Conservation (phyloP, 306 rosid genomes). For the Ormosia semicastrata region DNA sequence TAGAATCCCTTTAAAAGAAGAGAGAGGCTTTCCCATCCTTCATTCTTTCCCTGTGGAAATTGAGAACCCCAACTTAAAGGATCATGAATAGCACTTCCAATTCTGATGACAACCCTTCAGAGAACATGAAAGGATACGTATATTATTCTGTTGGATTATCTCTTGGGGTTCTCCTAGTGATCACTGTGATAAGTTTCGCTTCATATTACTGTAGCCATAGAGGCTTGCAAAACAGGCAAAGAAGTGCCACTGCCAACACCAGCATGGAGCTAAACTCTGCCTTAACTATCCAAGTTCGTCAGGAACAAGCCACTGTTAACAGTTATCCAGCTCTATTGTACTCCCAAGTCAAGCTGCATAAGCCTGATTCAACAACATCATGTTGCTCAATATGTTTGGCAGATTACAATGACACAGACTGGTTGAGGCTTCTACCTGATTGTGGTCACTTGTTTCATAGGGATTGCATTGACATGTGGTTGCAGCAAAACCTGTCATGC, state of each 20-base stretch:
- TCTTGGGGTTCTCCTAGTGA: background rate
- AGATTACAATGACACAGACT: constrained; percentile 38
- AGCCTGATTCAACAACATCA: background rate
- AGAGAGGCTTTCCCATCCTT: background rate
- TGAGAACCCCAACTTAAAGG: background rate
- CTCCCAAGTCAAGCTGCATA: constrained; percentile 34
- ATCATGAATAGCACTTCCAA: background rate
- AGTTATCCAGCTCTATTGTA: constrained; percentile 26
- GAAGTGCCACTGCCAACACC: background rate
- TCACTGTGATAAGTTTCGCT: background rate
- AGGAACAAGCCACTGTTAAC: background rate
- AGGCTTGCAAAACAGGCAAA: background rate
- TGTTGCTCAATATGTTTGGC: constrained; percentile 51
- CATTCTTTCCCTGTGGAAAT: background rate
- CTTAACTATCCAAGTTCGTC: background rate
- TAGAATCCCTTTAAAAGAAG: background rate
- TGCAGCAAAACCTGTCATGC: constrained; percentile 26
- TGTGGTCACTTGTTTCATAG: constrained; percentile 40
- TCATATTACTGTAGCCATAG: background rate
- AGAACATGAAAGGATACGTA: background rate
- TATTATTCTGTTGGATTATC: background rate
- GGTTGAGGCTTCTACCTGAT: constrained; percentile 34
- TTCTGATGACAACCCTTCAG: background rate
- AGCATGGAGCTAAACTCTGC: background rate
- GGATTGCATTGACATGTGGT: constrained; percentile 39